phyloP scores from a whole-genome alignment of 371 early-diverging fungal genomes.

The Umbelopsis sp. region DNA sequence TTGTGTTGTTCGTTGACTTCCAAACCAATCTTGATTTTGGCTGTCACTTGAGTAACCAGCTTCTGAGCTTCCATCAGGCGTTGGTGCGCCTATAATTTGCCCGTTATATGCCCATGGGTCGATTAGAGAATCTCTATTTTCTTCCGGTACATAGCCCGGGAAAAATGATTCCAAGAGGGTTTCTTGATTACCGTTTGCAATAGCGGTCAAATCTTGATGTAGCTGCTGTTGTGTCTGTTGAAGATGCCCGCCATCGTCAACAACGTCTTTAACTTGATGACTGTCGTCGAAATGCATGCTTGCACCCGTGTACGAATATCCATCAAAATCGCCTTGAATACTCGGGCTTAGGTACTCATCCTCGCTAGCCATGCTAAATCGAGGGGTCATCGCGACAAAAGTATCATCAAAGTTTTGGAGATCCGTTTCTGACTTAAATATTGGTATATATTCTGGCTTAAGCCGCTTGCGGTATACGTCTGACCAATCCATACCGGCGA shows the following conservation, averaged over 20 bases:
- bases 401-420: constrained; percentile 70
- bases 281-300: constrained; percentile 10
- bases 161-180: neutral
- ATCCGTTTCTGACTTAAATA: constrained; percentile 52
- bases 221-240: neutral
- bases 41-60: neutral
- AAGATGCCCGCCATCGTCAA: too few relatives aligned
- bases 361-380: constrained; percentile 45
- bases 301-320: constrained; percentile 49
- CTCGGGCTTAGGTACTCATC: constrained; percentile 48
- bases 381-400: constrained; percentile 63
- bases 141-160: neutral
- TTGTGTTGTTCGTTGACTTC: neutral
- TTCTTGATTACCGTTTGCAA: neutral
- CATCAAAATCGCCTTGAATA: constrained; percentile 61
- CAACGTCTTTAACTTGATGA: neutral
- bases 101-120: neutral
- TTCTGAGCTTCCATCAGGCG: neutral
- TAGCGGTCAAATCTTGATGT: neutral
- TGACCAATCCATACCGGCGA: constrained; percentile 72
- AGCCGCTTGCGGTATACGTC: constrained; percentile 59
- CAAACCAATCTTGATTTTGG: neutral
- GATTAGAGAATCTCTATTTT: constrained; percentile 1
- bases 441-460: constrained; percentile 59
- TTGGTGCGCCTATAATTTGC: neutral